Percentiles rank a stretch among this genome's conserved stretches.
Conservation (phyloP, 2,329 filamentous ascomycete genomes). For the Fusarium nelsonii region DNA sequence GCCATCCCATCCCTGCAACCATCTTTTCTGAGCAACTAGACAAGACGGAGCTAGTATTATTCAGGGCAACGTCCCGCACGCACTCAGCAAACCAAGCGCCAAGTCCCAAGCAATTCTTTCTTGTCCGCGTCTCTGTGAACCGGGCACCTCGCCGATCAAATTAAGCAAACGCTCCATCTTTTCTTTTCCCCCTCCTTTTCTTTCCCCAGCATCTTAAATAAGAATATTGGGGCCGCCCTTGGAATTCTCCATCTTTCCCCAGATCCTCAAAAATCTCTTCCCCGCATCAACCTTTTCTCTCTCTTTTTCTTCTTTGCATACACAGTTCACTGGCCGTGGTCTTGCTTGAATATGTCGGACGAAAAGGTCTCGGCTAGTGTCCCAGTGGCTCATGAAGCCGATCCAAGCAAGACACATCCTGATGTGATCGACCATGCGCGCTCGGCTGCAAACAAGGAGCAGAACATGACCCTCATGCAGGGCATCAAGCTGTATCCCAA, state of each 20-base stretch:
- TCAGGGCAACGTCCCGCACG: conserved; percentile 10
- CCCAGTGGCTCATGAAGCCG: conserved; percentile 13
- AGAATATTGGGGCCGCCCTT: conserved; percentile 20
- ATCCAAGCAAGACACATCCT: conserved; percentile 39
- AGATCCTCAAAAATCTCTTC: conserved; percentile 17
- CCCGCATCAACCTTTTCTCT: conserved; percentile 17
- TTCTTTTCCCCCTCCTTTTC: background rate
- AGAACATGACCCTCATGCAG: conserved; percentile 43
- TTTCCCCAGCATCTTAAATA: conserved; percentile 17
- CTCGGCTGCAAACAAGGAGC: conserved; percentile 36
- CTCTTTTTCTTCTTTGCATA: background rate
- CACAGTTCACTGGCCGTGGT: background rate
- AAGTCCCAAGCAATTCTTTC: background rate
- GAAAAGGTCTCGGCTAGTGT: conserved; percentile 24
- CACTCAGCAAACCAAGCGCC: background rate
- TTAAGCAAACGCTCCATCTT: background rate
- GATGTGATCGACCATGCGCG: conserved; percentile 41
- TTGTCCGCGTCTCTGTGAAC: background rate
- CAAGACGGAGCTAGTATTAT: conserved; percentile 13
- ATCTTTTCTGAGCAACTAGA: background rate
- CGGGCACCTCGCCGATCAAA: conserved; percentile 6
- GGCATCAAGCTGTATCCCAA: conserved; percentile 42
- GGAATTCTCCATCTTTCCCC: conserved; percentile 22
- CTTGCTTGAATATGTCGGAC: conserved; percentile 10
- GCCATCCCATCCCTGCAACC: conserved; percentile 6